Percentiles rank a stretch among this genome's conserved stretches.
Evolutionary conservation across 2,329 filamentous ascomycete species (phyloP).

Genomic region (Mariannaea elegans): DNA sequence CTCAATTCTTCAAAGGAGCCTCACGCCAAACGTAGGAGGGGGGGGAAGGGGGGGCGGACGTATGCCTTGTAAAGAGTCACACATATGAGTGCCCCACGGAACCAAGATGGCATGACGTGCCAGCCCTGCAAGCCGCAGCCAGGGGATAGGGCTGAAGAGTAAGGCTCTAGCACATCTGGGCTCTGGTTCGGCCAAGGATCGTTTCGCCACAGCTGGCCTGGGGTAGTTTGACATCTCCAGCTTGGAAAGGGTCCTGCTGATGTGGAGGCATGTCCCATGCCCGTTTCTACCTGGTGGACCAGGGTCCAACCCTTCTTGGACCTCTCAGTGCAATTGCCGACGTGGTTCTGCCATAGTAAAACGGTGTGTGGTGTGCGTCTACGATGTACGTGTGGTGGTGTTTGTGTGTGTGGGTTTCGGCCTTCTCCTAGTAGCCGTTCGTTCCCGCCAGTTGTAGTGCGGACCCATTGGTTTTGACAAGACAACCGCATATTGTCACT

Average conservation of each 20-base stretch:
- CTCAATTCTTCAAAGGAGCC: conserved; percentile 13
- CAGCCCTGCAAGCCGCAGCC: conserved; percentile 30
- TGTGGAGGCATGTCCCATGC: conserved; percentile 33
- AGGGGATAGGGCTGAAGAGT: conserved; percentile 40
- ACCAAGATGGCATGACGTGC: conserved; percentile 34
- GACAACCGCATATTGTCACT: conserved; percentile 34
- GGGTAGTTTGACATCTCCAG: conserved; percentile 34
- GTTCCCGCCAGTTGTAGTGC: conserved; percentile 37
- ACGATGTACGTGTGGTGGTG: not conserved
- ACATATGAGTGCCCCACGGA: conserved; percentile 2
- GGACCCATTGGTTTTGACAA: conserved; percentile 24
- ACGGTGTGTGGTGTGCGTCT: conserved; percentile 1
- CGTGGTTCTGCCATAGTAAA: not conserved
- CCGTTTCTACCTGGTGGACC: conserved; percentile 27
- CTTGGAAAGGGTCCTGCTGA: conserved; percentile 35
- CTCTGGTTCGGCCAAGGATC: conserved; percentile 31
- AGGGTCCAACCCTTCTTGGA: not conserved
- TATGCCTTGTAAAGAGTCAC: not conserved
- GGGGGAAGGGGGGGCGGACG: not conserved
- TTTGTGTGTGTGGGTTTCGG: conserved; percentile 24
- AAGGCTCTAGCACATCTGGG: conserved; percentile 29
- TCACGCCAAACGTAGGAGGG: not conserved
- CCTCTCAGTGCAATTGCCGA: conserved; percentile 1
- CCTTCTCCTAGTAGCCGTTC: conserved; percentile 38
- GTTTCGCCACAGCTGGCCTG: conserved; percentile 41